These are phyloP conservation scores for Tetrapisispora nanseiensis DNA, from an alignment of 805 yeast genomes.

Conservation along the genomic window DNA sequence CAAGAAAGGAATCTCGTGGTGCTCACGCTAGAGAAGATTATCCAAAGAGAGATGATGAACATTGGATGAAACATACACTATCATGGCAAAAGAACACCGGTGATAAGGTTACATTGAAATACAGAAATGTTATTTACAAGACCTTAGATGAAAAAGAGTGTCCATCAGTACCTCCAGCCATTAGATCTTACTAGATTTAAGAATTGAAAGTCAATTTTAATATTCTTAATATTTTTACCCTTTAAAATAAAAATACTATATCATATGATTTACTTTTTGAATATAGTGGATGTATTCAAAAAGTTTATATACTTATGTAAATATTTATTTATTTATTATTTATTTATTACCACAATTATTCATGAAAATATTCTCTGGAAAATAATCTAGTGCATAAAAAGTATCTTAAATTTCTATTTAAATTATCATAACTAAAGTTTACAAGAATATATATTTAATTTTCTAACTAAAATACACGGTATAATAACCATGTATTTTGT, in stretches of 20 bases:
- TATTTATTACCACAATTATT: conserved; percentile 1
- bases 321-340: conserved; percentile 1
- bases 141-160: conserved; percentile 90
- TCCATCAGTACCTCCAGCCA: conserved; percentile 93
- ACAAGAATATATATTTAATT: conserved; percentile 1
- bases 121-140: conserved; percentile 73
- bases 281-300: background rate
- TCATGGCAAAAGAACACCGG: conserved; percentile 79
- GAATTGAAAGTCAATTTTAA: background rate
- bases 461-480: too few species aligned
- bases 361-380: too few species aligned
- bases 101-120: conserved; percentile 61
- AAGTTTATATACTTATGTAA: background rate
- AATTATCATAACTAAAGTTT: background rate
- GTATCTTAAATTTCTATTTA: background rate
- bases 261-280: background rate
- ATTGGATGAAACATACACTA: conserved; percentile 97
- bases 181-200: conserved; percentile 71
- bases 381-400: background rate
- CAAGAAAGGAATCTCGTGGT: conserved; percentile 96
- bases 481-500: background rate
- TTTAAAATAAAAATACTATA: background rate
- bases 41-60: conserved; percentile 88
- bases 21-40: conserved; percentile 98
- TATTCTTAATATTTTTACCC: conserved; percentile 2